These are phyloP conservation scores for Dioszegia crocea DNA, from an alignment of 768 basidiomycete genomes.

Conservation along the genomic window DNA sequence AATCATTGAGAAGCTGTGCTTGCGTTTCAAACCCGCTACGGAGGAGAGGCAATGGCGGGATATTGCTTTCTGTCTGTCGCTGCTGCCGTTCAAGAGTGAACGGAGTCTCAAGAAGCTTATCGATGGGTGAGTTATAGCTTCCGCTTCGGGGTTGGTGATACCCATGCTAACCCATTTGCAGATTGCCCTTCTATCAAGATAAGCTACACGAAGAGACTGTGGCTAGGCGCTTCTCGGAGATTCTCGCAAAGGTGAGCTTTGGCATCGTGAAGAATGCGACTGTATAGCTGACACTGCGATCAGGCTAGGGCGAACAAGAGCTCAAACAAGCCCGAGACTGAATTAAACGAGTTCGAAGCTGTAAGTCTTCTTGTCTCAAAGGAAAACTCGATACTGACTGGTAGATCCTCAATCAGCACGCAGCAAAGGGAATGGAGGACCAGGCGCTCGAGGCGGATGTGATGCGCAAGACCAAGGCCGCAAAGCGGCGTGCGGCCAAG, in stretches of 20 bases:
- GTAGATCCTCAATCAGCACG: slow-evolving; percentile 79
- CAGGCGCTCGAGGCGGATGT: slow-evolving; percentile 83
- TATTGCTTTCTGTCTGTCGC: slow-evolving; percentile 88
- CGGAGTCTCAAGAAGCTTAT: slow-evolving; percentile 92
- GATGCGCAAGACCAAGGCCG: slow-evolving; percentile 72
- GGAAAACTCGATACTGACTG: neutral
- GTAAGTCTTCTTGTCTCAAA: slow-evolving; percentile 53
- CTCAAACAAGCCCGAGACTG: slow-evolving; percentile 84
- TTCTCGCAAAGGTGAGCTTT: slow-evolving; percentile 70
- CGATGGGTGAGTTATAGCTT: slow-evolving; percentile 56
- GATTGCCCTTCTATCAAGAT: slow-evolving; percentile 87
- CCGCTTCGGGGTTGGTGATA: neutral
- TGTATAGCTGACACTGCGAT: slow-evolving; percentile 2
- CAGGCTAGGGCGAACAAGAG: slow-evolving; percentile 86
- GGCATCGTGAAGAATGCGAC: no score
- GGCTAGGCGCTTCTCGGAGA: slow-evolving; percentile 76
- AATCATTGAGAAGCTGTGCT: slow-evolving; percentile 95
- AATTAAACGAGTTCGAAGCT: slow-evolving; percentile 89
- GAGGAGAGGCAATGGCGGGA: slow-evolving; percentile 96
- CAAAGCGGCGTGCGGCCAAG: slow-evolving; percentile 53
- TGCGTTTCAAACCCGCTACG: slow-evolving; percentile 81
- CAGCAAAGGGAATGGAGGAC: slow-evolving; percentile 82
- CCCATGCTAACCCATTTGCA: slow-evolving; percentile 14
- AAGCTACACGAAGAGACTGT: slow-evolving; percentile 86
- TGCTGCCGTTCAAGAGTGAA: slow-evolving; percentile 95